These are phyloP conservation scores for Raddia distichophylla DNA, from an alignment of 176 grass and related monocot species.

Conservation along the genomic window DNA sequence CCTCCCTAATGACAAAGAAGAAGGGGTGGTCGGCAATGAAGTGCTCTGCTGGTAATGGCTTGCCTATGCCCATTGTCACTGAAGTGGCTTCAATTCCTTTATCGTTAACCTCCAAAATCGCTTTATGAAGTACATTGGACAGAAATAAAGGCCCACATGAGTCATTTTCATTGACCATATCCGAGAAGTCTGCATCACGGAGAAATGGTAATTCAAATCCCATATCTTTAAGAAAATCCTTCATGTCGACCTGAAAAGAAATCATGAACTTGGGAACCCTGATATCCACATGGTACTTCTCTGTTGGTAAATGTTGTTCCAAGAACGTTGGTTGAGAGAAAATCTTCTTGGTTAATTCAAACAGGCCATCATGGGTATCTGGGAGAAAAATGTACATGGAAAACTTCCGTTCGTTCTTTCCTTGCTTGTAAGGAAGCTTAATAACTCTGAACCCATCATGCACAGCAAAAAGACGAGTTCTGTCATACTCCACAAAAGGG, in stretches of 20 bases:
- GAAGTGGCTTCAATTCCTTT: constrained; percentile 37
- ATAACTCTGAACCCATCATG: constrained; percentile 57
- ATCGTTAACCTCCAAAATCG: constrained; percentile 54
- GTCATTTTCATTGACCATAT: constrained; percentile 49
- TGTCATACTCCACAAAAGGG: constrained; percentile 56
- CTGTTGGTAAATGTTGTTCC: constrained; percentile 48
- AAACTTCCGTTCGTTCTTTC: constrained; percentile 50
- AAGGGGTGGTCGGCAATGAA: constrained; percentile 51
- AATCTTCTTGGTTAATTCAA: constrained; percentile 53
- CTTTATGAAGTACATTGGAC: constrained; percentile 55
- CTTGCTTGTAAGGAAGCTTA: constrained; percentile 57
- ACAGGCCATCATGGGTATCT: constrained; percentile 51
- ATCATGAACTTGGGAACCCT: constrained; percentile 55
- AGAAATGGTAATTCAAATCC: constrained; percentile 49
- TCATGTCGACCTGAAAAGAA: constrained; percentile 43
- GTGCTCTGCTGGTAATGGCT: constrained; percentile 44
- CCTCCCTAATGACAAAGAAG: constrained; percentile 56
- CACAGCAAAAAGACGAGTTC: constrained; percentile 44
- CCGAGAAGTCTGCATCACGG: constrained; percentile 52
- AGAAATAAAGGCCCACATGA: constrained; percentile 37
- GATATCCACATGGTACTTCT: constrained; percentile 51
- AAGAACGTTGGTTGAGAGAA: constrained; percentile 45
- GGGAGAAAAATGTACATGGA: constrained; percentile 63
- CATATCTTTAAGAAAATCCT: constrained; percentile 54
- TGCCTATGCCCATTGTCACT: constrained; percentile 23